These are phyloP conservation scores for Didymella segeticola DNA, from an alignment of 2,329 filamentous ascomycete genomes.

Conservation along the genomic window DNA sequence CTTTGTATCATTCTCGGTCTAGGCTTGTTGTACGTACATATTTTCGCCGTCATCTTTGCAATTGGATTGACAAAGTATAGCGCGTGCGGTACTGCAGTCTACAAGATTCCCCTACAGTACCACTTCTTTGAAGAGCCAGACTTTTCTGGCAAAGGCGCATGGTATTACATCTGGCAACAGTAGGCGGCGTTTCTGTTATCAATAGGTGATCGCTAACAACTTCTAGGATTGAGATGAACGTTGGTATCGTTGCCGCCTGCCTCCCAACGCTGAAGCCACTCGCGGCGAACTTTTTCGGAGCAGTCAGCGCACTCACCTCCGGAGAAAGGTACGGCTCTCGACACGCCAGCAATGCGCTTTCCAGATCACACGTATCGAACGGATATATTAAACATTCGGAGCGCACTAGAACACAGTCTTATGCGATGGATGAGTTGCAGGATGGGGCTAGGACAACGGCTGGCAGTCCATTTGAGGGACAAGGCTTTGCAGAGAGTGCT, in stretches of 20 bases:
- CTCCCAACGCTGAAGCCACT: not conserved
- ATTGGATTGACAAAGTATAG: not conserved
- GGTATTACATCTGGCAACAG: slow-evolving; percentile 6
- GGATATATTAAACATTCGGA: not conserved
- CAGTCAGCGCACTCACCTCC: not conserved
- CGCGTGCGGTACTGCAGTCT: not conserved
- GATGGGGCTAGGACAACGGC: not conserved
- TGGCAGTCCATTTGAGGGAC: not conserved
- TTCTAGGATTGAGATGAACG: not conserved
- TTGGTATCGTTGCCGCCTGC: not conserved
- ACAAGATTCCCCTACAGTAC: not conserved
- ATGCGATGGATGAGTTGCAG: not conserved
- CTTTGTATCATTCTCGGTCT: not conserved
- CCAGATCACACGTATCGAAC: not conserved
- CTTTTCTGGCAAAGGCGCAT: not conserved
- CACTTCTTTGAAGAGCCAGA: not conserved
- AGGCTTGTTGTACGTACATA: not conserved
- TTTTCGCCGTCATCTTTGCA: too few relatives aligned
- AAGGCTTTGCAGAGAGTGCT: not conserved
- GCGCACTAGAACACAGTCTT: not conserved
- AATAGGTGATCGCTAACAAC: not conserved
- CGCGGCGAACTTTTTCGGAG: not conserved
- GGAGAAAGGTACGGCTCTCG: not conserved
- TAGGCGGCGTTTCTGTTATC: not conserved
- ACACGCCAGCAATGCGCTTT: not conserved